Base-by-base conservation (phyloP, 2,329 filamentous ascomycete species). In the Ramichloridium luteum region DNA sequence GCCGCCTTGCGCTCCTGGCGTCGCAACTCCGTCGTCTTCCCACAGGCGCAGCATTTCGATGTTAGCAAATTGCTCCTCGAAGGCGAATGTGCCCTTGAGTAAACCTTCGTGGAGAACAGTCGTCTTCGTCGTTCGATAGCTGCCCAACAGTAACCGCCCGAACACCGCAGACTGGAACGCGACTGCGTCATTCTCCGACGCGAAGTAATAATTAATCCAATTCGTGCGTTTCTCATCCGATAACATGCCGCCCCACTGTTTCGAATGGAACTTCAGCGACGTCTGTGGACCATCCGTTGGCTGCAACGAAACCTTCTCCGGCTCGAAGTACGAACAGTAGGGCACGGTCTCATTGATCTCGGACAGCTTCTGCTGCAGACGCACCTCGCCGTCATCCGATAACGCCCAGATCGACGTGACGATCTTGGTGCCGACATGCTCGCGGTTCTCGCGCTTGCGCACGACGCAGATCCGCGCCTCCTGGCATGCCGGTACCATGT, bases 61-160 rank as follows among this genome's bases (percentile, higher is more conserved):
- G 13, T 57, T 62, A 32, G 61, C 62, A 50, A 66, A 62, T 41
- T 65, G 62, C 40, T 64, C 61, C 32, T 62, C 58, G 34, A 63
- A 62, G 3, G 57, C 49, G 32, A 64, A 58, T 0, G 56, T 50
- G 1, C 56, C 53, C 13, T 51, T 47, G 12, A 64, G 30, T n/a
- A n/a, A n/a, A 4, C 62, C 61, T 33, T 61, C 55, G 42, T 63
- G 62, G 6, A 62, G 48, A 14, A 63, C 58, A 18, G 58, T 56
- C 2, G 60, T 64, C 34, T 61, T 60, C 17, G 53, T 55, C 0
- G 60, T 64, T 17, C 55, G 52, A 36, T 54, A 64, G 3, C 55
- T 58, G 3, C 54, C 58, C 1, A 65, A 44, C 5, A 66, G 54
- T 4, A 49, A 55, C 17, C 59, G 55, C 16, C 61, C 61, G 48